Conservation (phyloP, 768 basidiomycete genomes). For the Thelephora ganbajun region DNA sequence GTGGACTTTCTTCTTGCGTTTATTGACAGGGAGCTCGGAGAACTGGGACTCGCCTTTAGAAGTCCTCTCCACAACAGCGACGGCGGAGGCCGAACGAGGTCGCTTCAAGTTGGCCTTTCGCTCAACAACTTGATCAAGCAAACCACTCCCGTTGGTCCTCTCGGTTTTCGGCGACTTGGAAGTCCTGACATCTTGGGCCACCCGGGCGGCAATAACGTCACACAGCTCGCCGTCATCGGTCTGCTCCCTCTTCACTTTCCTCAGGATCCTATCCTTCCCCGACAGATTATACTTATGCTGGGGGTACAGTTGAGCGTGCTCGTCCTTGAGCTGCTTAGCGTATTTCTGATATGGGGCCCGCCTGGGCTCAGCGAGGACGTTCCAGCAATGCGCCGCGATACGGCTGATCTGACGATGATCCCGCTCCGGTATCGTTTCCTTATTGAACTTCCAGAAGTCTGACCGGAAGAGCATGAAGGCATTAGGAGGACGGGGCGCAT, state of each 20-base stretch:
- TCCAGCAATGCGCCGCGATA: slow-evolving; percentile 61
- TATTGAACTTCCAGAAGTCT: slow-evolving; percentile 39
- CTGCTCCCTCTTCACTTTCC: slow-evolving; percentile 21
- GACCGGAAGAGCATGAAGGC: slow-evolving; percentile 80
- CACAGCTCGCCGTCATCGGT: slow-evolving; percentile 18
- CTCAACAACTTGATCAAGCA: no score
- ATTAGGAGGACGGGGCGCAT: slow-evolving; percentile 69
- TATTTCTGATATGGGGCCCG: slow-evolving; percentile 29
- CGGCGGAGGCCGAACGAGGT: no score
- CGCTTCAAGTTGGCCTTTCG: no score
- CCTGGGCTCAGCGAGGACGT: slow-evolving; percentile 31
- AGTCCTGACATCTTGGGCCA: no score
- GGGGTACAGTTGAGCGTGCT: slow-evolving; percentile 39
- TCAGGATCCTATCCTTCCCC: slow-evolving; percentile 16
- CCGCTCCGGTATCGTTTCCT: slow-evolving; percentile 37
- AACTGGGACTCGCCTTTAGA: no score
- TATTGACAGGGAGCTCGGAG: no score
- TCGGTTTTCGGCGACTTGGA: no score
- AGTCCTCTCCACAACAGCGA: no score
- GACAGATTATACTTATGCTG: slow-evolving; percentile 47
- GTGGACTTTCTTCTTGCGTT: no score
- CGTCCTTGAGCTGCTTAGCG: slow-evolving; percentile 32
- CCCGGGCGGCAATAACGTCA: no score
- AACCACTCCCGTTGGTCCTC: no score
- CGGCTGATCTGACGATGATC: slow-evolving; percentile 65